A percentile compares a stretch with the other conserved stretches of the same genome.
phyloP scores from a whole-genome alignment of 192 early-diverging fungal species.

The Backusella liffmaniae region DNA sequence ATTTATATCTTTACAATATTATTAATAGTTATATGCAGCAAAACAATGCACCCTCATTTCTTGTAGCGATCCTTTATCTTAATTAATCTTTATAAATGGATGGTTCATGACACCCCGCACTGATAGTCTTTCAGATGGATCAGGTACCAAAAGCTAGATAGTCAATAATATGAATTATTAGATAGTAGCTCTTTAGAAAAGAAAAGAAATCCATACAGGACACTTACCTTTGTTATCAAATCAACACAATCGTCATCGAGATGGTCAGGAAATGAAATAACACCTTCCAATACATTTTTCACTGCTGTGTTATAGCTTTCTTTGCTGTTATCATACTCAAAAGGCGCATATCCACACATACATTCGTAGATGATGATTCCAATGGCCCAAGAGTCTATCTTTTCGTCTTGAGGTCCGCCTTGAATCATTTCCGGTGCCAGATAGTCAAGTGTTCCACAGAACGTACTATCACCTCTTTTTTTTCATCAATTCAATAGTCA shows the following conservation, averaged over 20 bases:
- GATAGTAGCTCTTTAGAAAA: background rate
- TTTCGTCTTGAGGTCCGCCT: background rate
- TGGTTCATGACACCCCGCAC: background rate
- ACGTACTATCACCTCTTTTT: background rate
- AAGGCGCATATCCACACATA: background rate
- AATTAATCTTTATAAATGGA: background rate
- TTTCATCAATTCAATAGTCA: background rate
- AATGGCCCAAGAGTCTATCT: background rate
- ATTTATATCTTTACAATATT: background rate
- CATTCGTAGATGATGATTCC: background rate
- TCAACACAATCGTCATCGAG: background rate
- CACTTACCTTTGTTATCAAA: background rate
- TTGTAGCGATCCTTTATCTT: background rate
- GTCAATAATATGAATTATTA: background rate
- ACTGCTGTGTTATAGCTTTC: background rate
- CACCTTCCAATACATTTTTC: background rate
- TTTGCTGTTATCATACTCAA: background rate
- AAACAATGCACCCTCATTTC: background rate
- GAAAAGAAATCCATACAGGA: background rate
- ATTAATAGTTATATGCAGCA: background rate
- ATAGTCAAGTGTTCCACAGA: background rate
- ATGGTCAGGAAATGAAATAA: background rate
- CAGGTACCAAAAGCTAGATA: background rate
- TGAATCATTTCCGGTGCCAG: background rate
- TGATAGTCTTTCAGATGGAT: background rate